phyloP scores from a whole-genome alignment of 768 basidiomycete genomes.

The Cytidiella melzeri region DNA sequence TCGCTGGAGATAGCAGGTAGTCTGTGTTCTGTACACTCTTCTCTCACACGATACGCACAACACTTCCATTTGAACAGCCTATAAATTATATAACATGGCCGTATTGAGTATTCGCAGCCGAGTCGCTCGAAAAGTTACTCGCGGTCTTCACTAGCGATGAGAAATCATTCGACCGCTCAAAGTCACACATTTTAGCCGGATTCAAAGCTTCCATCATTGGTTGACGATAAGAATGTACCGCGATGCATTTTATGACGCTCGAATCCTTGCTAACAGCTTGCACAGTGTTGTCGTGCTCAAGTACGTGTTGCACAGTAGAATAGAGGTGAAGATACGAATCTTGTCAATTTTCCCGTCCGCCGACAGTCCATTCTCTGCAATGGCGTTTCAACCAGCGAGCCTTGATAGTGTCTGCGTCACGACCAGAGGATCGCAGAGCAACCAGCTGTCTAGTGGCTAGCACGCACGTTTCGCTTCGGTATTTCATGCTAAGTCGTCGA shows the following conservation, averaged over 20 bases:
- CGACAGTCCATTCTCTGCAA: constrained; percentile 37
- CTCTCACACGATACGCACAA: too few relatives aligned
- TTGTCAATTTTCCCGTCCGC: neutral
- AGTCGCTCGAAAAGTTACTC: constrained; percentile 8
- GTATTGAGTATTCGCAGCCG: constrained; percentile 8
- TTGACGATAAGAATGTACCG: too few relatives aligned
- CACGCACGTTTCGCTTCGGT: constrained; percentile 49
- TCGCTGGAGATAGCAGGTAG: constrained; percentile 8
- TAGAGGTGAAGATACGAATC: neutral
- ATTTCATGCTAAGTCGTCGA: constrained; percentile 41
- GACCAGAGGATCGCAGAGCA: constrained; percentile 28
- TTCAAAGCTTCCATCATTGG: neutral
- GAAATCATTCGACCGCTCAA: constrained; percentile 6
- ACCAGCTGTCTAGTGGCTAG: constrained; percentile 37
- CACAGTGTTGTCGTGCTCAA: too few relatives aligned
- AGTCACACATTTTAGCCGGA: constrained; percentile 2
- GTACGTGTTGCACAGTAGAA: neutral
- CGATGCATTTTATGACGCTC: too few relatives aligned
- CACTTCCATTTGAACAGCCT: too few relatives aligned
- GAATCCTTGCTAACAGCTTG: too few relatives aligned
- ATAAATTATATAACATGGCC: too few relatives aligned
- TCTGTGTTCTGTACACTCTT: too few relatives aligned
- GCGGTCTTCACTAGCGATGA: constrained; percentile 6
- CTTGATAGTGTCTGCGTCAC: constrained; percentile 33
- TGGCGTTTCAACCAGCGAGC: constrained; percentile 52